These are phyloP conservation scores for Tulasnella sp. DNA, from an alignment of 768 basidiomycete genomes.

Conservation along the genomic window DNA sequence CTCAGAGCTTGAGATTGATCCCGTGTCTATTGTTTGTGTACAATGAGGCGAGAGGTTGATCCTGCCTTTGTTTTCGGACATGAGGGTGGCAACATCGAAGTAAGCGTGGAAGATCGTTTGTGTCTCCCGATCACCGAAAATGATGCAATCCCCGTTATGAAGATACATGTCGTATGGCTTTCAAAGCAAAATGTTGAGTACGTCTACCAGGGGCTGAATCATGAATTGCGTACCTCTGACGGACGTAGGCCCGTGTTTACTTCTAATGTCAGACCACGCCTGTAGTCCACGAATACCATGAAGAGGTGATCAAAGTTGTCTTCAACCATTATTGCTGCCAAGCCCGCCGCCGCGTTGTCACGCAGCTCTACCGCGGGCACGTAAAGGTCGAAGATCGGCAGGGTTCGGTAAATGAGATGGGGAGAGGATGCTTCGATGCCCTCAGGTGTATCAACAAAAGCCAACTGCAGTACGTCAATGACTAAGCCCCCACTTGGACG, in stretches of 20 bases:
- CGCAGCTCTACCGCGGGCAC: neutral
- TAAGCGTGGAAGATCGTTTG: constrained; percentile 1
- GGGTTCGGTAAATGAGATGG: constrained; percentile 4
- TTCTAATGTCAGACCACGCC: constrained; percentile 2
- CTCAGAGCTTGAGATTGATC: neutral
- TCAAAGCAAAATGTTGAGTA: neutral
- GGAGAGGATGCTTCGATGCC: constrained; percentile 11
- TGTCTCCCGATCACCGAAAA: neutral
- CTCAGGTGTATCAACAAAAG: neutral
- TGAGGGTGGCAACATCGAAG: constrained; percentile 4
- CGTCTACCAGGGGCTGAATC: neutral
- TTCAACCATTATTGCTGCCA: neutral
- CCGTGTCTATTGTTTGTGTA: constrained; percentile 8
- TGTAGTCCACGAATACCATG: constrained; percentile 7
- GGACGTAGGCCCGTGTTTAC: neutral
- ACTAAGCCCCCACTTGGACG: neutral
- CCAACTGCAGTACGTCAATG: neutral
- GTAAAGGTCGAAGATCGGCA: neutral
- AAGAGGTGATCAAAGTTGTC: constrained; percentile 10
- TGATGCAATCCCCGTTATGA: constrained; percentile 12
- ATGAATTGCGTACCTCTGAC: neutral
- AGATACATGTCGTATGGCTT: constrained; percentile 14
- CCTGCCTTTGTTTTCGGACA: neutral
- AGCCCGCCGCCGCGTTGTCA: neutral
- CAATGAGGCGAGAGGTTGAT: constrained; percentile 7